Evolutionary conservation across 2,329 filamentous ascomycete species (phyloP), one percentile per base, ranked within the genome.

Genomic region (Aspergillus clavatus): DNA sequence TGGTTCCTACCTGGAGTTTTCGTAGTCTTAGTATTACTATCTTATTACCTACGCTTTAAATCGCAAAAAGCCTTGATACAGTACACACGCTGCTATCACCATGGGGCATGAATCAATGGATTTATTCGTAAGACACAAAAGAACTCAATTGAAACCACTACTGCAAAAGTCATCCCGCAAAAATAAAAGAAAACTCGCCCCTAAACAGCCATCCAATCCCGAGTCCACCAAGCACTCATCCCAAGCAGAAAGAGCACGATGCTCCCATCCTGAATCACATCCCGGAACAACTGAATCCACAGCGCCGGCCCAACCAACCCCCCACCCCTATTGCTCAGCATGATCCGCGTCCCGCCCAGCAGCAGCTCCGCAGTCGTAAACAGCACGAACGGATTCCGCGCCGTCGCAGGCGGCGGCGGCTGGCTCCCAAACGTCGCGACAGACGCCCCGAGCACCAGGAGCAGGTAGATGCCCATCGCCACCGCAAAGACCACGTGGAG

Each of bases 401-500:
- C 68, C 18, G 70, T 72, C 10, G 71, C 67, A 21, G 71, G 71
- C 26, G 69, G 67, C 3, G 71, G 71, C 16, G 70, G 69, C 26
- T 61, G 59, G 44, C 55, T 61, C 10, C 70, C 70, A 43, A 65
- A 73, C 37, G 60, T 57, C 23, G 60, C 53, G 33, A 69, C 61
- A 12, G 71, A 67, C 26, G 58, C 49, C 22, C 62, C 55, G 29
- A 72, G 55, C 12, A 66, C 46, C 22, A 68, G 59, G 0, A 72
- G 50, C 28, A 72, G 70, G 61, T 83, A 84, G 31, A 76, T 53
- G 1, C 76, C 80, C 18, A 82, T 67, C 2, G 64, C 57, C n/a
- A 82, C 59, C 3, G 80, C 74, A 58, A 83, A 81, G 12, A 82
- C 37, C 4, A 76, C 72, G 56, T 84, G 81, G 7, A 82, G 59